These are phyloP conservation scores for Mycena alexandri DNA, from an alignment of 768 basidiomycete genomes.

Conservation along the genomic window DNA sequence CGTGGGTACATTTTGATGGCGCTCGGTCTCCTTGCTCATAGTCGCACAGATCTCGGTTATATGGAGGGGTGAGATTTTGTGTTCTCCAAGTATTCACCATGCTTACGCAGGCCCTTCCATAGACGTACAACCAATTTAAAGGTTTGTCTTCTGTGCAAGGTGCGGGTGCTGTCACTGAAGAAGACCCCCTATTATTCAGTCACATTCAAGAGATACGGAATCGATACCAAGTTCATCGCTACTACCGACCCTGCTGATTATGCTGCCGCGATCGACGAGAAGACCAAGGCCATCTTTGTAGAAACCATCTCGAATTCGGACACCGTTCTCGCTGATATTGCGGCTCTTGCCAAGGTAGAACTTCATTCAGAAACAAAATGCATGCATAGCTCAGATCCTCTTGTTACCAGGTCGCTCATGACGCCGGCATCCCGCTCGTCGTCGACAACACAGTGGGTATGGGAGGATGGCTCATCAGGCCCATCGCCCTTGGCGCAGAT, in stretches of 20 bases:
- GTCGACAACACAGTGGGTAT: slow-evolving; percentile 77
- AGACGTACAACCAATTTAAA: slow-evolving; percentile 78
- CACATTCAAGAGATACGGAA: slow-evolving; percentile 67
- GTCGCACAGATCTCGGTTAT: slow-evolving; percentile 59
- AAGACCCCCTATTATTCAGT: slow-evolving; percentile 47
- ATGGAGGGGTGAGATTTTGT: slow-evolving; percentile 62
- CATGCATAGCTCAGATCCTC: too few species aligned
- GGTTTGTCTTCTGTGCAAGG: slow-evolving; percentile 45
- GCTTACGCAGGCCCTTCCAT: slow-evolving; percentile 17
- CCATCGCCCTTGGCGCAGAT: slow-evolving; percentile 82
- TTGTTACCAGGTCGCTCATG: slow-evolving; percentile 74
- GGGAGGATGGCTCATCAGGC: slow-evolving; percentile 76
- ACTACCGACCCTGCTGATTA: slow-evolving; percentile 61
- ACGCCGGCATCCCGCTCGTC: slow-evolving; percentile 69
- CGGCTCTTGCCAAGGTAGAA: slow-evolving; percentile 65
- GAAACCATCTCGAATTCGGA: slow-evolving; percentile 76
- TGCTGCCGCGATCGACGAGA: slow-evolving; percentile 67
- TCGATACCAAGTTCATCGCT: slow-evolving; percentile 66
- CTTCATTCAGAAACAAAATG: too few species aligned
- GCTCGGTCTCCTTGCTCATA: too few species aligned
- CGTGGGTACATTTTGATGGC: slow-evolving; percentile 49
- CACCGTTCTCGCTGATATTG: slow-evolving; percentile 67
- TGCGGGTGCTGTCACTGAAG: too few species aligned
- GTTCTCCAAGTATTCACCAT: not conserved
- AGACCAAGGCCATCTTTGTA: slow-evolving; percentile 70